A percentile compares a stretch with the other conserved stretches of the same genome.
These are phyloP conservation scores for Neoboletus magnificus DNA, from an alignment of 768 basidiomycete species.

Conservation along the genomic window DNA sequence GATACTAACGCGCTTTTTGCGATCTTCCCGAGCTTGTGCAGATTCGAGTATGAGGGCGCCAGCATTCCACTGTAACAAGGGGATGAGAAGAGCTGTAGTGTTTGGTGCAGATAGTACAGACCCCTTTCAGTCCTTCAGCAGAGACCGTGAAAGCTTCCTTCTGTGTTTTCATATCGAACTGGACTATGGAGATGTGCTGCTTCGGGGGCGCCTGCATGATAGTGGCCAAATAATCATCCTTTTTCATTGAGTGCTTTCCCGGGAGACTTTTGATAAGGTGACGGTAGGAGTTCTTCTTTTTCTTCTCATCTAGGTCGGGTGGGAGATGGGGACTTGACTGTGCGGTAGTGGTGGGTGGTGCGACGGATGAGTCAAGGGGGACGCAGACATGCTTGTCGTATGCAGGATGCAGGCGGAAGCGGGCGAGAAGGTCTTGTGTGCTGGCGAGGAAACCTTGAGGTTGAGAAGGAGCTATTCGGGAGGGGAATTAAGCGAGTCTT, in stretches of 20 bases:
- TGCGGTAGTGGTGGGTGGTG: slow-evolving; percentile 29
- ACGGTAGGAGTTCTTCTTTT: slow-evolving; percentile 74
- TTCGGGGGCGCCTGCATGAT: slow-evolving; percentile 71
- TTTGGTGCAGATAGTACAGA: slow-evolving; percentile 37
- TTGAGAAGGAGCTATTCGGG: slow-evolving; percentile 30
- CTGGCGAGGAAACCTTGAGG: slow-evolving; percentile 52
- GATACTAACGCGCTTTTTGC: slow-evolving; percentile 67
- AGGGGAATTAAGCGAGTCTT: slow-evolving; percentile 14
- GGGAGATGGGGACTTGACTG: slow-evolving; percentile 44
- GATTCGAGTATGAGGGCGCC: slow-evolving; percentile 60
- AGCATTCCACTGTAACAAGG: slow-evolving; percentile 58
- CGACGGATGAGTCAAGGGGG: slow-evolving; percentile 25
- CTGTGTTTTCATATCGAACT: slow-evolving; percentile 65
- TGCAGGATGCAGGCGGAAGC: slow-evolving; percentile 66
- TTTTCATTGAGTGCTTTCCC: slow-evolving; percentile 80
- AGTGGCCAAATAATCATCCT: slow-evolving; percentile 65
- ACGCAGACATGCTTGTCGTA: slow-evolving; percentile 82
- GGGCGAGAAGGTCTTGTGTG: slow-evolving; percentile 75
- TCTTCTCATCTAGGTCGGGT: slow-evolving; percentile 54
- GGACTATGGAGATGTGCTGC: slow-evolving; percentile 57
- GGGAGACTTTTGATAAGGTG: slow-evolving; percentile 74
- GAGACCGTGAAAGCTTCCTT: slow-evolving; percentile 72
- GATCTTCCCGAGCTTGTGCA: slow-evolving; percentile 72
- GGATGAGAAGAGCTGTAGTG: slow-evolving; percentile 8
- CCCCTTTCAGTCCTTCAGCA: slow-evolving; percentile 69